Evolutionary conservation across 345 rosid species (phyloP), one percentile per base, ranked within the genome.

Genomic region (Corchorus olitorius): DNA sequence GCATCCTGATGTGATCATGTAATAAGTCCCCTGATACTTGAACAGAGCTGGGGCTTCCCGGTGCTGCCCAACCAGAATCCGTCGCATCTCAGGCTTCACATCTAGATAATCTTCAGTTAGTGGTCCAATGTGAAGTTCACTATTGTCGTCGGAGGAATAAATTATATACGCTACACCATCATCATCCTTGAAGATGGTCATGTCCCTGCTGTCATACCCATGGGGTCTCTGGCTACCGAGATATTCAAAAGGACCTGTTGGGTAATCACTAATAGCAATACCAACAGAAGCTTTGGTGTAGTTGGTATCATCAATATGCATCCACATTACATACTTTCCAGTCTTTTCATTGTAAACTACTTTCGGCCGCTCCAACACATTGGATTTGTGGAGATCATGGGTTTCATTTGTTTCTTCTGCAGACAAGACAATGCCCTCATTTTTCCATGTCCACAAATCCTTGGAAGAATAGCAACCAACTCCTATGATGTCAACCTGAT

Each of bases 281-380:
- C 99, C 98, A 62, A 92, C 91, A 3, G 94, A 75, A 58, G 99
- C 99, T 89, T 93, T 93, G 50, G 99, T 96, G 79, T 96, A 96
- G 89, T 92, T 93, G 69, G 84, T 84, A 75, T 92, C 94, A 49
- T 96, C 99, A 3, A 93, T 86, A 76, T 96, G 99, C 99, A 96
- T 93, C 98, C 98, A 96, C 97, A 96, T 96, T 62, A 93, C 97
- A 43, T 96, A 93, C 67, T 93, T 93, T 19, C 84, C 84, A 0
- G 97, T 89, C 64, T 75, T 87, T 17, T 86, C 89, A 58, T 91
- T 93, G 93, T 89, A 91, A 49, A 93, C 82, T 41, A 96, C 98
- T 85, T 96, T 96, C 17, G 98, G 98, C 82, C 98, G 86, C 81
- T 96, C 99, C 33, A 96, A 94, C 70, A 93, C 99, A 5, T 92